phyloP scores from a whole-genome alignment of 2,329 filamentous ascomycete species.

The Cadophora malorum region DNA sequence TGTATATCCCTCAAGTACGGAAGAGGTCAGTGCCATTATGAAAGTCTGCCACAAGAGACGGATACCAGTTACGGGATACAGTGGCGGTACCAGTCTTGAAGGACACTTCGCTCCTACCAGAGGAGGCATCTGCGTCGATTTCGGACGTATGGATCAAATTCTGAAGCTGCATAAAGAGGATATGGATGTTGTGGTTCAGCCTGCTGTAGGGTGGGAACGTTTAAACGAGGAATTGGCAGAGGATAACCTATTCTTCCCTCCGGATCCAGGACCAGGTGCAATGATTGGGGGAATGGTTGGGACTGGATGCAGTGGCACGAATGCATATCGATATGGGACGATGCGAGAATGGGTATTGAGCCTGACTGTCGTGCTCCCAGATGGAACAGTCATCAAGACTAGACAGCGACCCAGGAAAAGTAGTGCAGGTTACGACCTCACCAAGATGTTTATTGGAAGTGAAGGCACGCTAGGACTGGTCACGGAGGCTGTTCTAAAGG shows the following conservation, averaged over 20 bases:
- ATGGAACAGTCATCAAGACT: conserved; percentile 90
- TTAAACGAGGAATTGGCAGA: conserved; percentile 79
- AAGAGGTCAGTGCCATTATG: conserved; percentile 86
- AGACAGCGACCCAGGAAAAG: conserved; percentile 87
- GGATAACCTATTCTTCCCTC: conserved; percentile 86
- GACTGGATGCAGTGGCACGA: conserved; percentile 78
- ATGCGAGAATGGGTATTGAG: conserved; percentile 94
- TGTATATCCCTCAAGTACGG: conserved; percentile 77
- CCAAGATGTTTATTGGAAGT: conserved; percentile 85
- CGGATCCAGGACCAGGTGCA: conserved; percentile 87
- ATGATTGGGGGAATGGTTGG: conserved; percentile 92
- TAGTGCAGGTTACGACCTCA: conserved; percentile 90
- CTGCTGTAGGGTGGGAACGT: conserved; percentile 84
- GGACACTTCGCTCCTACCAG: conserved; percentile 85
- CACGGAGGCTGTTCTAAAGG: conserved; percentile 87
- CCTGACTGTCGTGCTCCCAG: conserved; percentile 86
- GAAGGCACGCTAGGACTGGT: conserved; percentile 92
- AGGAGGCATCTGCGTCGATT: conserved; percentile 86
- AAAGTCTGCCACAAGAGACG: conserved; percentile 81
- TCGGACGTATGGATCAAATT: conserved; percentile 83
- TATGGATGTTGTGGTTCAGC: conserved; percentile 78
- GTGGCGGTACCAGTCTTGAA: conserved; percentile 87
- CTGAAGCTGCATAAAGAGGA: conserved; percentile 78
- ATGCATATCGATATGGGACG: conserved; percentile 90
- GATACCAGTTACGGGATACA: conserved; percentile 88